These are phyloP conservation scores for Butyriboletus appendiculatus DNA, from an alignment of 1,284 basidiomycete species.

Conservation along the genomic window DNA sequence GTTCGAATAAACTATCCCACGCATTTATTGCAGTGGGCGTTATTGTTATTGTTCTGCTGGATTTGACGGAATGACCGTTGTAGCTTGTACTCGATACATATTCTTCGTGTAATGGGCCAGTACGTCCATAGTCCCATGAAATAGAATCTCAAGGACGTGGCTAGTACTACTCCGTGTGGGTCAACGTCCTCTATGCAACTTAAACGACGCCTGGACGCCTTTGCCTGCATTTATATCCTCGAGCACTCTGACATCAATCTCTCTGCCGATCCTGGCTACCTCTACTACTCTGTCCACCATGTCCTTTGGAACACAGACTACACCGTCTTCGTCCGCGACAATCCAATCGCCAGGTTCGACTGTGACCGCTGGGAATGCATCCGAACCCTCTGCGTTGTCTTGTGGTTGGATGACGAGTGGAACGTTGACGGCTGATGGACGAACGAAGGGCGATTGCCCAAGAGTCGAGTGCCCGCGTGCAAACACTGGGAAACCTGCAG, in stretches of 20 bases:
- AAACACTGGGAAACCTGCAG: conserved; percentile 73
- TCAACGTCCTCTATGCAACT: conserved; percentile 67
- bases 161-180: not conserved
- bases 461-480: conserved; percentile 82
- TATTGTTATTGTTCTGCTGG: conserved; percentile 22
- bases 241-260: conserved; percentile 76
- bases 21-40: not conserved
- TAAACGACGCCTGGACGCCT: conserved; percentile 78
- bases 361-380: conserved; percentile 52
- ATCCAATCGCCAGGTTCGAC: conserved; percentile 84
- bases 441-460: conserved; percentile 87
- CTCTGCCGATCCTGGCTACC: conserved; percentile 59
- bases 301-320: conserved; percentile 75
- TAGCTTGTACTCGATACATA: conserved; percentile 22
- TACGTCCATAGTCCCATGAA: conserved; percentile 2
- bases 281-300: conserved; percentile 61
- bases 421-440: conserved; percentile 78
- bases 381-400: conserved; percentile 27
- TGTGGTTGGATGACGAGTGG: conserved; percentile 65
- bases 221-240: conserved; percentile 76
- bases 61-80: conserved; percentile 18
- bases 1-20: conserved; percentile 6
- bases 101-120: conserved; percentile 20
- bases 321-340: conserved; percentile 87
- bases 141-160: not conserved